Percentiles rank a stretch among this genome's conserved stretches.
These are phyloP conservation scores for Umbelopsis sp. DNA, from an alignment of 192 early-diverging fungal species.

Conservation along the genomic window DNA sequence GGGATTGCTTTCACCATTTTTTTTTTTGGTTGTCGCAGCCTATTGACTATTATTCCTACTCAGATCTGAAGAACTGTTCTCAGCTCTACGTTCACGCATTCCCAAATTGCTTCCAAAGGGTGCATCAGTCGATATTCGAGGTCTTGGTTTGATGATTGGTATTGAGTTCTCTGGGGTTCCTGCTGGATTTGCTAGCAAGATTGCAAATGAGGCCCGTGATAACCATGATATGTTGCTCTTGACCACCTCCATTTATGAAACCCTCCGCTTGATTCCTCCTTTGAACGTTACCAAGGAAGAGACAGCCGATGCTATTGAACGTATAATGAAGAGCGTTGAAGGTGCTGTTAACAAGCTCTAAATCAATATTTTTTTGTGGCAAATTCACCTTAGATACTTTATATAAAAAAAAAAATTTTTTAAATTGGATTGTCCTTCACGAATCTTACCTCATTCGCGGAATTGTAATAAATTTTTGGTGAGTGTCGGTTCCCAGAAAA, in stretches of 20 bases:
- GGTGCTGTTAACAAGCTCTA: slow-evolving; percentile 20
- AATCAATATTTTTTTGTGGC: background rate
- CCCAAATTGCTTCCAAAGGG: slow-evolving; percentile 33
- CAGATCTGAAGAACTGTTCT: slow-evolving; percentile 45
- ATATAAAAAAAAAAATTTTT: background rate
- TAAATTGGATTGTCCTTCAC: too few relatives aligned
- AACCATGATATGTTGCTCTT: slow-evolving; percentile 42
- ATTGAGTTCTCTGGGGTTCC: slow-evolving; percentile 43
- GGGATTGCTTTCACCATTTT: background rate
- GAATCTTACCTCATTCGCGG: background rate
- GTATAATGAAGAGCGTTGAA: slow-evolving; percentile 26
- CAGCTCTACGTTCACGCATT: slow-evolving; percentile 24
- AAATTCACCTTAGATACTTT: background rate
- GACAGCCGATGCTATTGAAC: slow-evolving; percentile 33
- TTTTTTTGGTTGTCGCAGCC: background rate
- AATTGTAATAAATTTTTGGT: background rate
- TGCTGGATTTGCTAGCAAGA: slow-evolving; percentile 28
- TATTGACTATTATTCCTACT: background rate
- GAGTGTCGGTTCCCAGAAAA: background rate
- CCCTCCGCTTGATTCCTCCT: slow-evolving; percentile 45
- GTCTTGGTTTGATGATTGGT: slow-evolving; percentile 48
- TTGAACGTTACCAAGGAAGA: slow-evolving; percentile 45
- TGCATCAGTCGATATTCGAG: slow-evolving; percentile 41
- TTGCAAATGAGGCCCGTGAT: slow-evolving; percentile 32
- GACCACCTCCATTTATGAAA: slow-evolving; percentile 48